A percentile compares a stretch with the other conserved stretches of the same genome.
These are phyloP conservation scores for Diaporthe citrichinensis DNA, from an alignment of 2,329 filamentous ascomycete genomes.

Conservation along the genomic window DNA sequence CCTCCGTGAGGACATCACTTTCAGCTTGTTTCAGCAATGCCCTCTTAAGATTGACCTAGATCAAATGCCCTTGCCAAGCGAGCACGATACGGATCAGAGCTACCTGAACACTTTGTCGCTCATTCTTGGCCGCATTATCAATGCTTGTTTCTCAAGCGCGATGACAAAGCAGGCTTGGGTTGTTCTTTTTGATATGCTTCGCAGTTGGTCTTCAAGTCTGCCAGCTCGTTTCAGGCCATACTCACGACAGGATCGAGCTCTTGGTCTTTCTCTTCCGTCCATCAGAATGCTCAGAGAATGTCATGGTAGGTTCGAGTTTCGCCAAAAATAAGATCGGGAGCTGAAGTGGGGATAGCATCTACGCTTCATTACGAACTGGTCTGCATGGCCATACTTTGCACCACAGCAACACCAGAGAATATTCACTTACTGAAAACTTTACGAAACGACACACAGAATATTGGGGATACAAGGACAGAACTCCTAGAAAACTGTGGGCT, in stretches of 20 bases:
- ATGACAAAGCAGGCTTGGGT: slow-evolving; percentile 44
- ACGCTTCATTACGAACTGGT: neutral
- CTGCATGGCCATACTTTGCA: neutral
- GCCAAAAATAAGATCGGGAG: neutral
- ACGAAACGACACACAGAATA: neutral
- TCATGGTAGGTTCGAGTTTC: neutral
- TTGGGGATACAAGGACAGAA: neutral
- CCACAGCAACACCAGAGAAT: neutral
- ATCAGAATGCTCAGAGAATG: neutral
- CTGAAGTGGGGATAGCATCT: slow-evolving; percentile 1
- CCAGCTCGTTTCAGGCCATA: slow-evolving; percentile 53
- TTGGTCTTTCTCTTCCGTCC: slow-evolving; percentile 49
- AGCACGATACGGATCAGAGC: slow-evolving; percentile 48
- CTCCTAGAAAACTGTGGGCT: slow-evolving; percentile 47
- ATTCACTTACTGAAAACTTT: neutral
- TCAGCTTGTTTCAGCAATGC: slow-evolving; percentile 61
- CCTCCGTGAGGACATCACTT: slow-evolving; percentile 66
- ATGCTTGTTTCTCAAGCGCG: slow-evolving; percentile 50
- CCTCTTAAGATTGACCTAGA: slow-evolving; percentile 57
- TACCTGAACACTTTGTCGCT: slow-evolving; percentile 58
- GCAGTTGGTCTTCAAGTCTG: slow-evolving; percentile 50
- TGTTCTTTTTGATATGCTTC: slow-evolving; percentile 44
- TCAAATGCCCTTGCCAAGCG: slow-evolving; percentile 39
- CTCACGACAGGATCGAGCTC: slow-evolving; percentile 42
- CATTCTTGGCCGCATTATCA: slow-evolving; percentile 60